Evolutionary conservation across 164 flowering plant genomes (phyloP), one percentile per base, ranked within the genome.

Genomic region (Chimonanthus praecox): DNA sequence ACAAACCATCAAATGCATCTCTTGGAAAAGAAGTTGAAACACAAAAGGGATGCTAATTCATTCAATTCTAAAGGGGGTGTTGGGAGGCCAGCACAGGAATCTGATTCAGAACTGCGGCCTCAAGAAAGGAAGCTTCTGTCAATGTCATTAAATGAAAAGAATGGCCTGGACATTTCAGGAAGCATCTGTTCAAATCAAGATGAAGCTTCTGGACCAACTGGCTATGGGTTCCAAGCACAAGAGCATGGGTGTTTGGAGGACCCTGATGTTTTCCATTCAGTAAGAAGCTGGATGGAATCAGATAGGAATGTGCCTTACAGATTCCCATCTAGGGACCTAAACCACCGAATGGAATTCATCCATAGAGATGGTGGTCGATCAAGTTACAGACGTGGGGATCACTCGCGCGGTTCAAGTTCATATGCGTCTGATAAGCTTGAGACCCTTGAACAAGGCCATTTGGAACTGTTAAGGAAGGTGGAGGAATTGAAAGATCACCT

Each of bases 401-500:
- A 75, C 69, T 67, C 58, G 67, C 49, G 63, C 47, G 62, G 69
- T 62, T 68, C 83, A 45, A 69, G 65, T 67, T 72, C 75, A 62
- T 68, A 69, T 72, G 73, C 80, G 65, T 71, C 81, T 15, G 79
- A 76, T 67, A 82, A 68, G 68, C 71, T 72, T 43, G 74, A 73
- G 15, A 62, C 72, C 64, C 71, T 72, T 54, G 89, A 84, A 47
- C 74, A 82, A 54, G 85, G 87, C 67, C 87, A 75, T 77, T 60
- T 84, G 64, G 87, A 82, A 66, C 80, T 90, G 75, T 67, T 90
- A 76, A 85, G 78, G 72, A 87, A 87, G 82, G 83, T 90, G 48
- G 79, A 79, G 78, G 90, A 89, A 78, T 78, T 90, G 80, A 84
- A 83, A 80, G 86, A 88, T 21, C 85, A 87, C 71, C 79, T 89